phyloP scores from a whole-genome alignment of 768 basidiomycete genomes.

The Serendipita sp. region DNA sequence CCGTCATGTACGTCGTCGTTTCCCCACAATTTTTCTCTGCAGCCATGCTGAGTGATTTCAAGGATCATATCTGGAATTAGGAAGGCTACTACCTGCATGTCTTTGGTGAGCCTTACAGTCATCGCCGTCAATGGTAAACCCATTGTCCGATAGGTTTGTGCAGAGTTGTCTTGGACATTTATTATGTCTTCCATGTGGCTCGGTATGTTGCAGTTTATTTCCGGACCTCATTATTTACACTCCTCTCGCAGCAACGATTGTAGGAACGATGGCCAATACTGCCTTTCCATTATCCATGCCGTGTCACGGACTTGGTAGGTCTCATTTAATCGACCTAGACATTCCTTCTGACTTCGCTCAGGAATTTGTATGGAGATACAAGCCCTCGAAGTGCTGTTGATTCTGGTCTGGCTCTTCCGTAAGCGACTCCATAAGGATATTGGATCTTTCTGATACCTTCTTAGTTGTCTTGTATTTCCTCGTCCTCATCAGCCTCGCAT shows the following conservation, averaged over 20 bases:
- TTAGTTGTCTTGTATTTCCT: not conserved
- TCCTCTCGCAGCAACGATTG: not conserved
- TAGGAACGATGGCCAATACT: not conserved
- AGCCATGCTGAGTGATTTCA: too few relatives aligned
- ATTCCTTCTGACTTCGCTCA: not conserved
- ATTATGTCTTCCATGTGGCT: not conserved
- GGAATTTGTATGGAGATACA: not conserved
- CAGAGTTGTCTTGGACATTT: not conserved
- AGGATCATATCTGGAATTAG: too few relatives aligned
- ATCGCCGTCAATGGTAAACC: too few relatives aligned
- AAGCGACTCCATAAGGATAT: not conserved
- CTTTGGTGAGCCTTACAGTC: too few relatives aligned
- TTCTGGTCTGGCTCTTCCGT: not conserved
- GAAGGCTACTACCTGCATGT: too few relatives aligned
- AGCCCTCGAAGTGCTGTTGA: not conserved
- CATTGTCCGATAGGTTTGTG: not conserved
- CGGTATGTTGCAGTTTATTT: not conserved
- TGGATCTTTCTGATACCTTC: not conserved
- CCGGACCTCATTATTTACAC: not conserved
- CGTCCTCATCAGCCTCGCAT: not conserved
- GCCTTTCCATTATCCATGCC: not conserved
- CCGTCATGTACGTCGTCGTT: not conserved
- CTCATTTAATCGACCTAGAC: not conserved
- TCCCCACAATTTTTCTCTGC: too few relatives aligned
- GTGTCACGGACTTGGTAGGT: not conserved